Evolutionary conservation across 179 eudicot species (phyloP).

Genomic region (Beta macrorhiza): DNA sequence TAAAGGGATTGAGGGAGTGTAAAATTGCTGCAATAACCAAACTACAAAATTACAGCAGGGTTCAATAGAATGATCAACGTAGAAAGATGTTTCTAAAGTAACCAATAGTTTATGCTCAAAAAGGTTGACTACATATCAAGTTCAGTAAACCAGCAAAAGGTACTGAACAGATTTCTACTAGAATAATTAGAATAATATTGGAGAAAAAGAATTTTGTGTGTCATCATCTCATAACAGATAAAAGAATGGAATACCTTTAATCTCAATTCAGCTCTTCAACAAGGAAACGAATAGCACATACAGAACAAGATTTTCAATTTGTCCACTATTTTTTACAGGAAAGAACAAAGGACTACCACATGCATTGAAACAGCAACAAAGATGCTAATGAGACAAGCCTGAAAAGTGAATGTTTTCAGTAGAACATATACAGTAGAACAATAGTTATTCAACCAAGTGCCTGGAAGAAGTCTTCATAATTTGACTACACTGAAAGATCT

Average conservation of each 20-base stretch:
- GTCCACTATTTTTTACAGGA: not conserved
- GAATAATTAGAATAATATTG: not conserved
- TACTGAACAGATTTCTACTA: not conserved
- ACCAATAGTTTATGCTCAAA: not conserved
- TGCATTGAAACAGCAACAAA: conserved; percentile 3
- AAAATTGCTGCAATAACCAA: not conserved
- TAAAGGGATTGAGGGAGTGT: not conserved
- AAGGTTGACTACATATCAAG: not conserved
- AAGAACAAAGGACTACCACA: not conserved
- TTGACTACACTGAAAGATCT: not conserved
- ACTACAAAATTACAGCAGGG: not conserved
- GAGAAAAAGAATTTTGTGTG: not conserved
- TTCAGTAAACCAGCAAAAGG: not conserved
- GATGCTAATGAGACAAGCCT: not conserved
- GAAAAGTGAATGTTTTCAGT: not conserved
- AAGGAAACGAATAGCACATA: not conserved
- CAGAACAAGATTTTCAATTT: not conserved
- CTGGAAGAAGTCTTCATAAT: not conserved
- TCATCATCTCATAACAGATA: not conserved
- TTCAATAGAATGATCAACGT: not conserved
- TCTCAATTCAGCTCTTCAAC: not conserved
- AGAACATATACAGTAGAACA: too few relatives aligned
- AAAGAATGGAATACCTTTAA: not conserved
- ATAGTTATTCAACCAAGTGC: not conserved
- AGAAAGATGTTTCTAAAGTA: not conserved